Base-by-base conservation (phyloP, 1,284 basidiomycete genomes). In the Boletus hoseneyae region DNA sequence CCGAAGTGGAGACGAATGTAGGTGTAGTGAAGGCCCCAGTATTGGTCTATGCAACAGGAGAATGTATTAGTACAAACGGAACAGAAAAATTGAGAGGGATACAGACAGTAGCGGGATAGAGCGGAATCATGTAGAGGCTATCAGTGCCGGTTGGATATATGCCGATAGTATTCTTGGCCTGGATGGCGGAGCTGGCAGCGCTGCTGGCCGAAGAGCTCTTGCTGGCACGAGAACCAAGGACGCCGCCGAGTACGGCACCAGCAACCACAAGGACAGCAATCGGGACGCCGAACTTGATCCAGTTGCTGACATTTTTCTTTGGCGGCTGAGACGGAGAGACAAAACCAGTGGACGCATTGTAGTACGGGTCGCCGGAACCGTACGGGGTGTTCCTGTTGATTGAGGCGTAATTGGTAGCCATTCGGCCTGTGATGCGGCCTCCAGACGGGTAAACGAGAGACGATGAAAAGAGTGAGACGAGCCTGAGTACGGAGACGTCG, bases 81-180 rank as follows among this genome's bases (percentile, higher is more conserved):
- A 32, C 15, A 13, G 27, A 40, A 48, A 44, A 18, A 21, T 32
- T 1, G 4, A n/a, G 47, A 43, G 16, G 48, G 52, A 53, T 47
- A 78, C 90, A 72, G 55, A 93, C 89, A 15, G 87, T 87, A 15
- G 89, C 84, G 25, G 90, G 90, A 67, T 93, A 97, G n/a, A 94
- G 66, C 6, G 94, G 94, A 52, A 93, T 78, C 73, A 88, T 80
- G 61, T 76, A 89, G 39, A 77, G 72, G 63, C 82, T 79, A 61
- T 93, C 77, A 10, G 89, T 90, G 41, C 83, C 82, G 15, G 87
- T 89, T 32, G 92, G 80, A 65, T 82, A 87, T 40, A 78, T 67
- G 32, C 85, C 85, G 36, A 87, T 65, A 12, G 76, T 73, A 45
- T 77, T 72, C 67, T 88, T 85, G 18, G 77, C 77, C 56, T 79